Conservation (phyloP, 192 early-diverging fungal species). For the Paraglomus brasilianum region DNA sequence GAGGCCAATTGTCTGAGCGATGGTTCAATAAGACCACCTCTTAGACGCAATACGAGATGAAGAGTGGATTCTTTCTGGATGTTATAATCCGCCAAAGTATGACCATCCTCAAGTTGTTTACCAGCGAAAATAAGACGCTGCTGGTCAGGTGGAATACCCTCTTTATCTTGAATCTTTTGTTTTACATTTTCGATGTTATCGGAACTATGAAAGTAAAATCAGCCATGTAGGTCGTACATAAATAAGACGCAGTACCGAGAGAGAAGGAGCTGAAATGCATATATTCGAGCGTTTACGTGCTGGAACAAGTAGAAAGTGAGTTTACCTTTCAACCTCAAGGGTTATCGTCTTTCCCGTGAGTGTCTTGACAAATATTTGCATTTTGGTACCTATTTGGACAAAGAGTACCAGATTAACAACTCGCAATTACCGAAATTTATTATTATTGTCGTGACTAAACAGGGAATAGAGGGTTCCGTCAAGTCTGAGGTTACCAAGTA, state of each 20-base stretch:
- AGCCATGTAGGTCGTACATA: background rate
- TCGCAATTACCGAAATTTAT: too few species aligned
- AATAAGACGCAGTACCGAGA: background rate
- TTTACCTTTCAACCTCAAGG: conserved; percentile 66
- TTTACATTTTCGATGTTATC: conserved; percentile 82
- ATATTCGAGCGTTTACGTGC: background rate
- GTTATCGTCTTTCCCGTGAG: conserved; percentile 81
- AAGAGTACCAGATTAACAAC: conserved; percentile 2
- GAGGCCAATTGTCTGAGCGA: conserved; percentile 97
- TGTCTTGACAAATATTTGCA: conserved; percentile 81
- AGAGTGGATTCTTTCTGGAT: conserved; percentile 99
- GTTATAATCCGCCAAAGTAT: conserved; percentile 99
- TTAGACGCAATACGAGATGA: conserved; percentile 94
- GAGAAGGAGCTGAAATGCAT: background rate
- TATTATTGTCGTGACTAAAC: too few species aligned
- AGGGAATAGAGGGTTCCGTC: too few species aligned
- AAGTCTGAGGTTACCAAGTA: too few species aligned
- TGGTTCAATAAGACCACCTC: conserved; percentile 98
- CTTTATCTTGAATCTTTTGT: conserved; percentile 83
- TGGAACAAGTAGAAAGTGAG: background rate
- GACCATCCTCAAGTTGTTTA: conserved; percentile 99
- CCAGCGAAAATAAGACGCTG: conserved; percentile 99
- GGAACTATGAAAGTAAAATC: conserved; percentile 37
- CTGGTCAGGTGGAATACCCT: conserved; percentile 97
- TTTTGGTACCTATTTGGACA: conserved; percentile 30